Evolutionary conservation across 495 filamentous ascomycete genomes (phyloP), one percentile per base, ranked within the genome.

Genomic region (Tetracladium marchalianum): DNA sequence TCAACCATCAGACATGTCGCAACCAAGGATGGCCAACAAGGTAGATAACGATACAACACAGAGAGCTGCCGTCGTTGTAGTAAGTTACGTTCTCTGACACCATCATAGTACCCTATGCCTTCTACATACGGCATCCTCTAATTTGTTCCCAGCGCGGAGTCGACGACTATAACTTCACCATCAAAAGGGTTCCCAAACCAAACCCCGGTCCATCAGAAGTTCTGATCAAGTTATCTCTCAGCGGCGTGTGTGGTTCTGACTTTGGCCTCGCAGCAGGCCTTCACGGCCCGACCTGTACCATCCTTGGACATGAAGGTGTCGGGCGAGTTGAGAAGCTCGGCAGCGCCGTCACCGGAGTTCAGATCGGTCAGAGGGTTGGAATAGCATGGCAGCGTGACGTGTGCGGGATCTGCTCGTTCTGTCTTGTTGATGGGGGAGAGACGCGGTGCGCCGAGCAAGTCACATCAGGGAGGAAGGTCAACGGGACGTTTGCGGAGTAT

Each of bases 401-500:
- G 15, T 72, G 67, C 54, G 52, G 53, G 22, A 32, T 35, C 5
- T 61, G 51, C 45, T 39, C 59, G 1, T 53, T 78, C 11, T 83
- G 80, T 49, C 62, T 41, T 22, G 41, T 70, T 35, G 66, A 68
- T 4, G 73, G 76, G 15, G 55, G 67, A 8, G 81, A 84, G 35
- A 76, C 66, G 1, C 48, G 71, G 17, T 82, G 78, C 64, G 65
- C 68, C 5, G 70, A 75, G 43, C 64, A 66, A 35, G 73, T 74
- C 50, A 51, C 78, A 24, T 65, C 61, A 32, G 67, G 68, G 11
- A 64, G 62, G 41, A 58, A 58, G 24, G 62, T 67, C 11, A 78
- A 79, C 18, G 81, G 81, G 22, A 85, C 80, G 16, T 85, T 85
- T 62, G 79, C 83, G 57, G 76, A 85, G 59, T 86, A 84, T 54